phyloP scores from a whole-genome alignment of 2,329 filamentous ascomycete genomes.

The Camptophora hylomeconis region DNA sequence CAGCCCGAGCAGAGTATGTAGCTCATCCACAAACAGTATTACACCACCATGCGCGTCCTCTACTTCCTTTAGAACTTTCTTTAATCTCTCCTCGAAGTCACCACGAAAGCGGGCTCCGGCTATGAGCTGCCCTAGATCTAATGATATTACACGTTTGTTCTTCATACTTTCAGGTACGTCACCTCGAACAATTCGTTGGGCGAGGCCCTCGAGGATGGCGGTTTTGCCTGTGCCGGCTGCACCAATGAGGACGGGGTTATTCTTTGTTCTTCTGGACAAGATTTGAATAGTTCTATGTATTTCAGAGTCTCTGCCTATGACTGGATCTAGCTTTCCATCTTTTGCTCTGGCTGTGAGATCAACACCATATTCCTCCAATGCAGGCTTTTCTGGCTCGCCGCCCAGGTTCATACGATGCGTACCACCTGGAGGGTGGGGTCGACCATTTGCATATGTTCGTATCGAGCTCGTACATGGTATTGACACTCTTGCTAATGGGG shows the following conservation, averaged over 20 bases:
- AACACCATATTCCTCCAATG: constrained; percentile 80
- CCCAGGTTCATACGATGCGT: constrained; percentile 90
- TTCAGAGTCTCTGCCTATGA: constrained; percentile 83
- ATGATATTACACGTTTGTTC: constrained; percentile 74
- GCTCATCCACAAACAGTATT: constrained; percentile 88
- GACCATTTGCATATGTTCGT: constrained; percentile 42
- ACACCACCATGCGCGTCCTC: constrained; percentile 78
- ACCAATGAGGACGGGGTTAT: constrained; percentile 96
- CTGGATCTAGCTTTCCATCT: constrained; percentile 84
- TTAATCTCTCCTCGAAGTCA: constrained; percentile 89
- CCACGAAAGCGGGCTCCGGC: constrained; percentile 91
- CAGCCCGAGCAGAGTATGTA: constrained; percentile 80
- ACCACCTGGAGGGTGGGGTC: constrained; percentile 77
- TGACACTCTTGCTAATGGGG: constrained; percentile 3
- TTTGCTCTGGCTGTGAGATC: constrained; percentile 77
- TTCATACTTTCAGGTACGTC: constrained; percentile 95
- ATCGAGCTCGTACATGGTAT: constrained; percentile 7
- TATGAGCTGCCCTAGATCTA: constrained; percentile 86
- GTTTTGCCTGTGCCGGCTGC: constrained; percentile 98
- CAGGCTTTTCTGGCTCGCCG: constrained; percentile 63
- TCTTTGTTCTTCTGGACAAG: constrained; percentile 82
- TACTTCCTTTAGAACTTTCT: constrained; percentile 82
- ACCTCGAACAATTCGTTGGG: constrained; percentile 79
- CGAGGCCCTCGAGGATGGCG: constrained; percentile 90
- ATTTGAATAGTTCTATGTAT: constrained; percentile 93